A percentile compares a stretch with the other conserved stretches of the same genome.
phyloP scores from a whole-genome alignment of 2,329 filamentous ascomycete genomes.

The Xylaria sp. region DNA sequence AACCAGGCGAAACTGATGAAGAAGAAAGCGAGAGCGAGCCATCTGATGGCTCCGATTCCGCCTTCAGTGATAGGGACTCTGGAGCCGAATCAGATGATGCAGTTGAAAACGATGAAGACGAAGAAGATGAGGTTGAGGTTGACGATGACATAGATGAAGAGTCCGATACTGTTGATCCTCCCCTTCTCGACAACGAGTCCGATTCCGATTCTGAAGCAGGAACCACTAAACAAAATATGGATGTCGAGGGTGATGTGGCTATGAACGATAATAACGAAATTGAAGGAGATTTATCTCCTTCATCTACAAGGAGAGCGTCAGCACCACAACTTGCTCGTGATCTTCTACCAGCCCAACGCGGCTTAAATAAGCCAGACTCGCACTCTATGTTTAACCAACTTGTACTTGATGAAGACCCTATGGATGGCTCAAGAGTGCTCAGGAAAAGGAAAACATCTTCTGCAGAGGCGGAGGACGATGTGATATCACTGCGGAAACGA shows the following conservation, averaged over 20 bases:
- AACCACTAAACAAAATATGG: slow-evolving; percentile 43
- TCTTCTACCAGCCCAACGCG: slow-evolving; percentile 75
- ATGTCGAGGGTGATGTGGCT: slow-evolving; percentile 46
- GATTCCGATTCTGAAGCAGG: slow-evolving; percentile 48
- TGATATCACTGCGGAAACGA: slow-evolving; percentile 64
- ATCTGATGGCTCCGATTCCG: slow-evolving; percentile 46
- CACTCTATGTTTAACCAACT: slow-evolving; percentile 82
- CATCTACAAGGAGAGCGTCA: slow-evolving; percentile 63
- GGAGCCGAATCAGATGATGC: slow-evolving; percentile 48
- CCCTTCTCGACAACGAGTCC: slow-evolving; percentile 45
- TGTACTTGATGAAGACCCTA: slow-evolving; percentile 76
- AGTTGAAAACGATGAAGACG: slow-evolving; percentile 43
- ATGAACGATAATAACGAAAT: slow-evolving; percentile 40
- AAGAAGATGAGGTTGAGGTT: slow-evolving; percentile 33
- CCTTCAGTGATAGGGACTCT: slow-evolving; percentile 47
- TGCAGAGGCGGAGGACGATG: slow-evolving; percentile 68
- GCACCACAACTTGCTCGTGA: slow-evolving; percentile 76
- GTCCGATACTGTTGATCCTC: slow-evolving; percentile 46
- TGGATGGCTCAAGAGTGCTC: slow-evolving; percentile 80
- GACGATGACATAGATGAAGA: slow-evolving; percentile 50
- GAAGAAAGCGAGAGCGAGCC: slow-evolving; percentile 54
- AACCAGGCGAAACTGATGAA: slow-evolving; percentile 62
- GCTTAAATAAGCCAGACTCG: slow-evolving; percentile 72
- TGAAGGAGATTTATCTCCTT: slow-evolving; percentile 52
- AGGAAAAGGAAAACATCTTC: slow-evolving; percentile 88